Evolutionary conservation across 2,329 filamentous ascomycete genomes (phyloP), one percentile per base, ranked within the genome.

Genomic region (Scleromitrula shiraiana): DNA sequence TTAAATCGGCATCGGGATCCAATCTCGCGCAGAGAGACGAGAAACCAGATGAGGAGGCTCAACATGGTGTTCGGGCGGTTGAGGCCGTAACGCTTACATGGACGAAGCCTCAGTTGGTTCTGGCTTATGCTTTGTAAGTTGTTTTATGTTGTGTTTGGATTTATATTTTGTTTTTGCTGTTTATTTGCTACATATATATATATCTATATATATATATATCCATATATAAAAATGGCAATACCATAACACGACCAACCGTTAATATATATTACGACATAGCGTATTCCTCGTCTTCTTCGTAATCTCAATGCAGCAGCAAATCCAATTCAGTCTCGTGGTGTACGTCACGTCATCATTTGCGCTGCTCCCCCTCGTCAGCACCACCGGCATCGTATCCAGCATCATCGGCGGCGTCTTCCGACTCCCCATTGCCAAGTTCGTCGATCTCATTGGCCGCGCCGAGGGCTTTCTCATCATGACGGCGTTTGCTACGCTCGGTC

Each of bases 371-470:
- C 44, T 61, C 27, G 53, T 51, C 1, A 51, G 53, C 9, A 59
- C 57, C 7, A 62, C 57, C 1, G 37, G 37, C 4, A 61, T 63
- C 24, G 50, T 63, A n/a, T 57, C 58, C 3, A 46, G 52, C 22
- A 55, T 62, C 39, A 47, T 63, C 14, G 58, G 55, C 9, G 60
- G 58, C 12, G 56, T 60, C 14, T 36, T 58, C 22, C 54, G 56
- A 35, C 47, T 62, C 8, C 60, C 60, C 12, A 72, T 82, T 54
- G 81, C 82, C 45, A 86, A 85, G 62, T 70, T 85, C 20, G 70
- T 85, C 41, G 79, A 86, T 64, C 69, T 83, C 24, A 83, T 78
- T 68, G 82, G 82, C 47, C 78, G 82, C 33, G 75, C 80, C 8
- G 76, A 84, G 59, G 82, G 80, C 12, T 77, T 83, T 55, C 63